Conservation (phyloP, 2,329 filamentous ascomycete genomes). For the Proliferodiscus dingleyae region DNA sequence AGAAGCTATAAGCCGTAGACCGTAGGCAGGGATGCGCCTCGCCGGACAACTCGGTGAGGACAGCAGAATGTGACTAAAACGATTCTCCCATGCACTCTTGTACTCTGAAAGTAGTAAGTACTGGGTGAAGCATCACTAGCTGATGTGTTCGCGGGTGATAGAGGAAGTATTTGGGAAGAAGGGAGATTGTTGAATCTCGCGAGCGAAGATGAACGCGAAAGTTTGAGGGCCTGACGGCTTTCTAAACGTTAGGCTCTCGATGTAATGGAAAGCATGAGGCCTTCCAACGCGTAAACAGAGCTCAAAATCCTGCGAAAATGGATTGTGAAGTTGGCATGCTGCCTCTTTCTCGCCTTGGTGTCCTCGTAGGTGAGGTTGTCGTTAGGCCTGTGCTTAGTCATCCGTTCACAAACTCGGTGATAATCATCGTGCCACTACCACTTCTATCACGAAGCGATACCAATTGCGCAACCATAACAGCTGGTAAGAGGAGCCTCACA, state of each 20-base stretch:
- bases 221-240: conserved; percentile 18
- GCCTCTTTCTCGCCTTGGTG: conserved; percentile 12
- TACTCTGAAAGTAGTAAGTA: neutral
- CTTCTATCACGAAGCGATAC: too few relatives aligned
- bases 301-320: conserved; percentile 23
- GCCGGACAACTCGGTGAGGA: neutral
- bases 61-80: neutral
- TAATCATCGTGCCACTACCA: too few relatives aligned
- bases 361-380: too few relatives aligned
- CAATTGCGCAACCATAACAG: conserved; percentile 22
- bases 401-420: too few relatives aligned
- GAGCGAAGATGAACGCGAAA: conserved; percentile 21
- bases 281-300: conserved; percentile 31
- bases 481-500: conserved; percentile 12
- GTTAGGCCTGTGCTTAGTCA: too few relatives aligned
- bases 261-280: conserved; percentile 15
- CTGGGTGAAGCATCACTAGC: neutral
- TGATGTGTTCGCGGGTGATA: neutral
- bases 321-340: conserved; percentile 25
- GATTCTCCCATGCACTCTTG: neutral
- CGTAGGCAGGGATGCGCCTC: conserved; percentile 3
- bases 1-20: neutral
- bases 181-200: conserved; percentile 7
- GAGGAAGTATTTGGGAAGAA: conserved; percentile 7
- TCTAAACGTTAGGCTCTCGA: conserved; percentile 19